Evolutionary conservation across 495 filamentous ascomycete species (phyloP), one percentile per base, ranked within the genome.

Genomic region (Neurospora sp.): DNA sequence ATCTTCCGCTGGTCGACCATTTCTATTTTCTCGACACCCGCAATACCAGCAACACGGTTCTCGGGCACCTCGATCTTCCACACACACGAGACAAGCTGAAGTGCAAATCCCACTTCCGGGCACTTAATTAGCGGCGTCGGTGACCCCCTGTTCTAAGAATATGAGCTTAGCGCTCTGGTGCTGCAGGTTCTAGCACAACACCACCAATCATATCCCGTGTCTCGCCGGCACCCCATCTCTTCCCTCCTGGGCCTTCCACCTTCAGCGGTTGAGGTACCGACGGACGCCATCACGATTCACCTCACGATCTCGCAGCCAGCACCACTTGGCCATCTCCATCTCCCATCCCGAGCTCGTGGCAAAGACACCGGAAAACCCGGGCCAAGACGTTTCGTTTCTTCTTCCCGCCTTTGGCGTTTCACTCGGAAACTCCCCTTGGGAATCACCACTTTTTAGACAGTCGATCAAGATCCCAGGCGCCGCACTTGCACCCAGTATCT

Each of bases 131-230:
- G 48, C 69, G 2, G 62, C 54, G 54, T 62, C 54, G 54, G 24
- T 31, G 54, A 34, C 54, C 59, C 40, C 70, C 40, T 75, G 70
- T 78, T 69, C 80, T 81, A 81, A 80, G 74, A 77, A 81, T 81
- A 80, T 75, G 74, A 78, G 73, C 70, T 81, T 78, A 80, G 79
- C 80, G 80, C 80, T 76, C 74, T 80, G 72, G 69, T 78, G 76
- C 75, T 74, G 77, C 78, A 77, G 76, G 71, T 71, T 78, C 76
- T 48, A 71, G 74, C 70, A 69, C 24, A 62, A 5, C 72, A 70
- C 69, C 34, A 42, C 80, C 80, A 81, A 81, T 81, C 77, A 79
- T 37, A 70, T 59, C 21, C 70, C 40, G 42, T 70, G 71, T 19
- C 71, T 24, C n/a, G 37, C 40, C 54, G 54, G 54, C 28, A 62